Evolutionary conservation across 352 stramenopile genomes (phyloP).

Genomic region (Pythium aquatile): DNA sequence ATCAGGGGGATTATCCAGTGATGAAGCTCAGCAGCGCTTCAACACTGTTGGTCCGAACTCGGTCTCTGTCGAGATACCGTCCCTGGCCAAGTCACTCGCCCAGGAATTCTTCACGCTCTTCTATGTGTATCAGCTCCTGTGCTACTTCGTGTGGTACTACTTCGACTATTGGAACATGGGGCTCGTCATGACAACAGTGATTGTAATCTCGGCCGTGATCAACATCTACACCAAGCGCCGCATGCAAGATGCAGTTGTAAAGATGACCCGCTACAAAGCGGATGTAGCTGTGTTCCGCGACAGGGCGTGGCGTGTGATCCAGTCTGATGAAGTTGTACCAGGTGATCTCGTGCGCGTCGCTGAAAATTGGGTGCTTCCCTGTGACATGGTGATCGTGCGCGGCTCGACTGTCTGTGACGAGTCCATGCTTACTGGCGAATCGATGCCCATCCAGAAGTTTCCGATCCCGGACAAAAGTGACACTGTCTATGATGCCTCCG

Average conservation of each 20-base stretch:
- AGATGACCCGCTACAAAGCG: conserved; percentile 64
- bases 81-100: conserved; percentile 43
- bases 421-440: conserved; percentile 76
- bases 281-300: conserved; percentile 70
- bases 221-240: conserved; percentile 73
- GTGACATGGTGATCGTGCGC: conserved; percentile 56
- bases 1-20: conserved; percentile 40
- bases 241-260: conserved; percentile 50
- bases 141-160: conserved; percentile 84
- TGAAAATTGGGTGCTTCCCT: conserved; percentile 68
- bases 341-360: conserved; percentile 64
- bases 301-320: conserved; percentile 42
- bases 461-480: conserved; percentile 46
- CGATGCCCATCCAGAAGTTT: conserved; percentile 88
- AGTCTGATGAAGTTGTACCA: conserved; percentile 54
- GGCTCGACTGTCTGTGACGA: conserved; percentile 54
- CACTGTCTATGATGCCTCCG: conserved; percentile 49
- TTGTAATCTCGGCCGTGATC: conserved; percentile 38
- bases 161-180: conserved; percentile 63
- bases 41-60: conserved; percentile 54
- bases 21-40: conserved; percentile 34
- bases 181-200: conserved; percentile 59
- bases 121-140: conserved; percentile 86
- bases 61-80: conserved; percentile 65
- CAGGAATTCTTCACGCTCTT: conserved; percentile 73